Base-by-base conservation (phyloP, 768 basidiomycete genomes). In the Roridomyces roridus region DNA sequence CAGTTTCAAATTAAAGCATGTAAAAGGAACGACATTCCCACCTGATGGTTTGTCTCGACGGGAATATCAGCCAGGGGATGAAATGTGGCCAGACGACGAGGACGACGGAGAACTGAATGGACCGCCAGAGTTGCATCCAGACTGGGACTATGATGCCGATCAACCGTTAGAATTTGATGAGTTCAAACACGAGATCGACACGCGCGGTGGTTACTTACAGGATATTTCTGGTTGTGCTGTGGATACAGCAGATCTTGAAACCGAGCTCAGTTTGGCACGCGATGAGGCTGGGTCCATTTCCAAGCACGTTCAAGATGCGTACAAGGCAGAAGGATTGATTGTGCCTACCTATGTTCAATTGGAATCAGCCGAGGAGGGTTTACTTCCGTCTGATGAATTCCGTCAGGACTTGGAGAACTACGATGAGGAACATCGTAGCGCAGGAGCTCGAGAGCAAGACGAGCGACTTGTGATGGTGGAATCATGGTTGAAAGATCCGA, bases 31-130 rank as follows among this genome's bases (percentile, higher is more conserved):
- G 2, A 51, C 39, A 1, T 69, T 71, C 52, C 65, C 67, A 7
- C 71, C 70, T 0, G 72, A 75, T 59, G 73, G 73, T 3, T 49
- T 77, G 4, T 77, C 74, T 1, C 34, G 70, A 24, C 35, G 67
- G 35, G 15, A 56, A 8, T 4, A 4, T 0, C 62, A 67, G 12
- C 60, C 60, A n/a, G 59, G 51, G 5, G 68, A 72, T 50, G 52
- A 61, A 28, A 36, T 31, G 3, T 57, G 56, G 56, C 37, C 45
- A 3, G 15, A 40, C 3, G 50, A 46, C 4, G 56, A 57, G 2
- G 56, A 51, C 1, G 56, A 42, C 6, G 23, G 40, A 2, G 55
- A 57, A 4, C 46, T n/a, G 4, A 51, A 46, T 45, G 50, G 50
- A 14, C 57, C 51, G 5, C 57, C 50, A 14, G 28, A 21, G n/a